Conservation (phyloP, 2,329 filamentous ascomycete genomes). For the Purpureocillium lavendulum region DNA sequence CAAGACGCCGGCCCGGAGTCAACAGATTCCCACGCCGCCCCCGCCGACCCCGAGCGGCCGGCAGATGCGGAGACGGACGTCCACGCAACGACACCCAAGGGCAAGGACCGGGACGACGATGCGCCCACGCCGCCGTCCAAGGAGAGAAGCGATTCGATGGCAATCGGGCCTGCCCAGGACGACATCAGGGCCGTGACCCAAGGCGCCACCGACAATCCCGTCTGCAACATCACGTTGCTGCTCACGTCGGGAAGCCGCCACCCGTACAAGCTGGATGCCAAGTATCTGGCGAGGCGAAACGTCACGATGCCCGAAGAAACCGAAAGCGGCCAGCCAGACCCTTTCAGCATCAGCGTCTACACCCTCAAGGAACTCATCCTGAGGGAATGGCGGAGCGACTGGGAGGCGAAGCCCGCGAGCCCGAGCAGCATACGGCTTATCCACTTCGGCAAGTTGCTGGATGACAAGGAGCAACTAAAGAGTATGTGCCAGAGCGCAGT, state of each 20-base stretch:
- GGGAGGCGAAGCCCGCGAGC: constrained; percentile 79
- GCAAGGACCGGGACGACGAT: constrained; percentile 22
- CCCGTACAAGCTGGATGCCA: constrained; percentile 83
- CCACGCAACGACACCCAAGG: constrained; percentile 15
- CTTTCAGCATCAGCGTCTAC: constrained; percentile 86
- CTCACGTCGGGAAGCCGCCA: constrained; percentile 76
- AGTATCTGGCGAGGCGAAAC: constrained; percentile 73
- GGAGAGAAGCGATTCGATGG: constrained; percentile 24
- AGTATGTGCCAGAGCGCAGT: constrained; percentile 51
- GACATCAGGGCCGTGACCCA: constrained; percentile 28
- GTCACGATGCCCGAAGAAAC: constrained; percentile 64
- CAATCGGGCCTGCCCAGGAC: constrained; percentile 35
- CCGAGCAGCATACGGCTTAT: constrained; percentile 87
- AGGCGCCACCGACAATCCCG: constrained; percentile 24
- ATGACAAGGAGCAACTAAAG: constrained; percentile 78
- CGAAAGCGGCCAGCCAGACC: constrained; percentile 56
- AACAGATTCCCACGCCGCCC: constrained; percentile 9
- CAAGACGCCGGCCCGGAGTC: background rate
- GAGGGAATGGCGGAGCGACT: constrained; percentile 86
- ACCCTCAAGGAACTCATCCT: constrained; percentile 91
- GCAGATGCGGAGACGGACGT: constrained; percentile 11
- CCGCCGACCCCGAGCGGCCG: constrained; percentile 10
- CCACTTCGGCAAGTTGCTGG: constrained; percentile 81
- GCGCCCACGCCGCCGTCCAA: constrained; percentile 18
- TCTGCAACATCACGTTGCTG: constrained; percentile 72